These are phyloP conservation scores for Coniophora puteana DNA, from an alignment of 1,284 basidiomycete genomes.

Conservation along the genomic window DNA sequence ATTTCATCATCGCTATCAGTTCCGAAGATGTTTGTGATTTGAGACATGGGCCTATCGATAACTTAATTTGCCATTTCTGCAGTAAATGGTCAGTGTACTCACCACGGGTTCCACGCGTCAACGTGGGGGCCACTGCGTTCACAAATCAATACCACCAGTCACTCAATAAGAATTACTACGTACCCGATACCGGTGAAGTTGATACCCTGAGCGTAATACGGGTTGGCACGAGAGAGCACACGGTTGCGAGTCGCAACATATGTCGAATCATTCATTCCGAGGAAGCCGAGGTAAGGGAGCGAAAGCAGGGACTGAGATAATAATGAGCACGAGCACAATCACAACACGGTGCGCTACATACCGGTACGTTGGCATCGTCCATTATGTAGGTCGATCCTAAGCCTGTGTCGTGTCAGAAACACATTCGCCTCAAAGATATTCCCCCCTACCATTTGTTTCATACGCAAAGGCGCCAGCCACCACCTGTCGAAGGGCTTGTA, in stretches of 20 bases:
- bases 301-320: constrained; percentile 64
- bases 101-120: constrained; percentile 70
- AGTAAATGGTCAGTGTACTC: constrained; percentile 10
- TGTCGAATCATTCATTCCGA: constrained; percentile 51
- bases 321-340: constrained; percentile 1
- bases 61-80: not conserved
- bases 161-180: constrained; percentile 1
- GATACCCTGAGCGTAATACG: constrained; percentile 63
- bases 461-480: constrained; percentile 70
- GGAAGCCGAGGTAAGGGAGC: constrained; percentile 74
- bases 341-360: constrained; percentile 28
- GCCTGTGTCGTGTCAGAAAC: constrained; percentile 29
- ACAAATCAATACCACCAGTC: constrained; percentile 4
- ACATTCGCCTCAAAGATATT: not conserved
- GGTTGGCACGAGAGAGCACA: constrained; percentile 60
- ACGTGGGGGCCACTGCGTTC: constrained; percentile 64
- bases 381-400: constrained; percentile 70
- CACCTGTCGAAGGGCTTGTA: constrained; percentile 33
- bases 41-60: constrained; percentile 67
- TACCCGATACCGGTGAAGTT: constrained; percentile 68
- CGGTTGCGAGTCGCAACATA: constrained; percentile 62
- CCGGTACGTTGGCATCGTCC: constrained; percentile 82
- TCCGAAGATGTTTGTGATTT: constrained; percentile 69
- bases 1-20: constrained; percentile 72
- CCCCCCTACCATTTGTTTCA: constrained; percentile 60